These are phyloP conservation scores for Sungouiozyma ichnusensis DNA, from an alignment of 805 yeast genomes.

Conservation along the genomic window DNA sequence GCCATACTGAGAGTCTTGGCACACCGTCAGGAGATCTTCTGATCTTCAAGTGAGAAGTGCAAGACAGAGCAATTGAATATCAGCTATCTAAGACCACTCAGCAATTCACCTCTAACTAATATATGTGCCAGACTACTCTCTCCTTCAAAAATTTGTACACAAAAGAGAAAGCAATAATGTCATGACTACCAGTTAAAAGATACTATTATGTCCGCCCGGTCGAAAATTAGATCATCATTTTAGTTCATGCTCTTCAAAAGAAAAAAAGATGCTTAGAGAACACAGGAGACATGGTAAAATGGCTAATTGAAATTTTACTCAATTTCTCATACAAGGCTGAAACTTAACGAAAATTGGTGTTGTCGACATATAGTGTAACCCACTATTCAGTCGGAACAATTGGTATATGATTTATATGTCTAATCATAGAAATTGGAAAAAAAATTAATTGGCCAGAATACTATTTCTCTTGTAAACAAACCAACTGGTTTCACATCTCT, in stretches of 20 bases:
- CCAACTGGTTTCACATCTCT: neutral
- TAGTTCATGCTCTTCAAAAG: neutral
- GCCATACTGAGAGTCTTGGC: too few species aligned
- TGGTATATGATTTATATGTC: constrained; percentile 20
- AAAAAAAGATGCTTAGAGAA: neutral
- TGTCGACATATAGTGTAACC: constrained; percentile 33
- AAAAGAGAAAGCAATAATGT: constrained; percentile 16
- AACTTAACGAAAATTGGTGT: constrained; percentile 35
- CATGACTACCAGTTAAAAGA: constrained; percentile 15
- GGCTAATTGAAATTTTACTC: neutral
- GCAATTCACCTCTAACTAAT: constrained; percentile 27
- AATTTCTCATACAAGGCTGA: constrained; percentile 37
- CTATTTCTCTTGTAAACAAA: neutral
- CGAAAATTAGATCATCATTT: constrained; percentile 32
- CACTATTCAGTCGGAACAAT: constrained; percentile 35
- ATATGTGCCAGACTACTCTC: constrained; percentile 12
- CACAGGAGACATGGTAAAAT: neutral
- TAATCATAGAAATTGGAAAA: neutral
- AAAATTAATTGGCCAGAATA: neutral
- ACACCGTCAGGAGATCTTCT: neutral
- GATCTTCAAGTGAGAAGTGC: neutral
- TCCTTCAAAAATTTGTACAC: constrained; percentile 31
- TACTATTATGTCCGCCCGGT: constrained; percentile 42
- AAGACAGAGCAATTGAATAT: constrained; percentile 7
- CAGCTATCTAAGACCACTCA: constrained; percentile 35